Percentiles rank a stretch among this genome's conserved stretches.
These are phyloP conservation scores for Ormosia semicastrata DNA, from an alignment of 306 rosid genomes.

Conservation along the genomic window DNA sequence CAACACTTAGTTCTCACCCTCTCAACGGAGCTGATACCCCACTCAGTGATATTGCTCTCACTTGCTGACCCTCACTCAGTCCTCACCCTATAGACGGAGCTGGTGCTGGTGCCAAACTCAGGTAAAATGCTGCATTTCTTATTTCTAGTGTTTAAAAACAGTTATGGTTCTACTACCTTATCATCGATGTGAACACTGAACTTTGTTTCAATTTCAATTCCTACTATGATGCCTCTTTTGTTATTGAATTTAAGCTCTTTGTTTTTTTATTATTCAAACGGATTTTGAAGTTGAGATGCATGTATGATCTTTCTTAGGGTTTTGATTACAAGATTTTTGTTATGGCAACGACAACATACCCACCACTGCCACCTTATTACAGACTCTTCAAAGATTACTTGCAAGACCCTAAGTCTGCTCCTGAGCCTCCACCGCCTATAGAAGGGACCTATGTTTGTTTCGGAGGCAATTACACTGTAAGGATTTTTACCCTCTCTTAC, in stretches of 20 bases:
- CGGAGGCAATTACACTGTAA: conserved; percentile 77
- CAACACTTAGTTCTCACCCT: too few species aligned
- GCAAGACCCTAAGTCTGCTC: conserved; percentile 83
- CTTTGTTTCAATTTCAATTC: not conserved
- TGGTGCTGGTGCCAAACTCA: too few species aligned
- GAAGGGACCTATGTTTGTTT: conserved; percentile 83
- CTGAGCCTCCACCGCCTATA: conserved; percentile 79
- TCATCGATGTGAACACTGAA: not conserved
- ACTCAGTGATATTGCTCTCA: too few species aligned
- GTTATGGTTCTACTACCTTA: not conserved
- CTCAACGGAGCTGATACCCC: too few species aligned
- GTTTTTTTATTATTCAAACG: too few species aligned
- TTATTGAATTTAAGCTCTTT: not conserved
- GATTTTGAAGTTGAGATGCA: not conserved
- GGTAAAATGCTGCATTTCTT: not conserved
- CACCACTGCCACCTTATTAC: conserved; percentile 90
- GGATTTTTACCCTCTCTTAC: not conserved
- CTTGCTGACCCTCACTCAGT: too few species aligned
- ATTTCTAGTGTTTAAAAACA: not conserved
- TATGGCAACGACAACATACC: conserved; percentile 90
- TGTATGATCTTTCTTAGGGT: not conserved
- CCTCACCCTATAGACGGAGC: too few species aligned
- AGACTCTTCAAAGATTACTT: conserved; percentile 81
- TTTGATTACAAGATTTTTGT: conserved; percentile 14
- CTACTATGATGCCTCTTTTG: not conserved